A percentile compares a stretch with the other conserved stretches of the same genome.
Evolutionary conservation across 768 basidiomycete genomes (phyloP).

Genomic region (Termitomyces bulborhizus): DNA sequence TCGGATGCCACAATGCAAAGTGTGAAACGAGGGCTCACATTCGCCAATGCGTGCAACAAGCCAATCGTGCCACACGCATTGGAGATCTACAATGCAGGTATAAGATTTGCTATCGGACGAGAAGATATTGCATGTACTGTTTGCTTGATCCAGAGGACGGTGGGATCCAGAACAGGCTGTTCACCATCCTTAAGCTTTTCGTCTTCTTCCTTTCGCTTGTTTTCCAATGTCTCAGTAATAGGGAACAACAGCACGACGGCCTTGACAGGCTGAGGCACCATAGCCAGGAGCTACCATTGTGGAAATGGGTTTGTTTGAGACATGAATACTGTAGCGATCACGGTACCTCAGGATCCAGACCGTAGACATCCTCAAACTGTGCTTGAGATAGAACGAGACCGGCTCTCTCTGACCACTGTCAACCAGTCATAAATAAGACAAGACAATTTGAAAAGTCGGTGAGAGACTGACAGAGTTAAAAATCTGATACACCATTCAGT

Average conservation of each 20-base stretch:
- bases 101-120: no score
- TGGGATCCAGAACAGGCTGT: constrained; percentile 46
- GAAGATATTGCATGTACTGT: constrained; percentile 40
- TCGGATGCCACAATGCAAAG: neutral
- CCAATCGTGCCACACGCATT: constrained; percentile 91
- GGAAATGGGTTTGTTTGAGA: neutral
- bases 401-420: constrained; percentile 65
- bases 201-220: constrained; percentile 55
- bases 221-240: constrained; percentile 43
- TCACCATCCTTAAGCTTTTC: constrained; percentile 39
- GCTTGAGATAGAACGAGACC: constrained; percentile 47
- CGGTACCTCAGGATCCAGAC: constrained; percentile 59
- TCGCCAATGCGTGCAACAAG: constrained; percentile 75
- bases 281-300: constrained; percentile 48
- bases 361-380: constrained; percentile 67
- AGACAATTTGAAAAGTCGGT: neutral
- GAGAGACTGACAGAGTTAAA: constrained; percentile 36
- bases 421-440: neutral
- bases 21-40: constrained; percentile 41
- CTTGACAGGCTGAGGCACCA: constrained; percentile 71
- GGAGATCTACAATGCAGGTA: constrained; percentile 41
- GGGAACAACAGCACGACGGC: constrained; percentile 89
- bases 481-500: constrained; percentile 25
- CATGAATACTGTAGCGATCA: neutral
- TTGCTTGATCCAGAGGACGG: constrained; percentile 86